Evolutionary conservation across 352 stramenopile species (phyloP), one percentile per base, ranked within the genome.

Genomic region (Phytopythium sindhum): DNA sequence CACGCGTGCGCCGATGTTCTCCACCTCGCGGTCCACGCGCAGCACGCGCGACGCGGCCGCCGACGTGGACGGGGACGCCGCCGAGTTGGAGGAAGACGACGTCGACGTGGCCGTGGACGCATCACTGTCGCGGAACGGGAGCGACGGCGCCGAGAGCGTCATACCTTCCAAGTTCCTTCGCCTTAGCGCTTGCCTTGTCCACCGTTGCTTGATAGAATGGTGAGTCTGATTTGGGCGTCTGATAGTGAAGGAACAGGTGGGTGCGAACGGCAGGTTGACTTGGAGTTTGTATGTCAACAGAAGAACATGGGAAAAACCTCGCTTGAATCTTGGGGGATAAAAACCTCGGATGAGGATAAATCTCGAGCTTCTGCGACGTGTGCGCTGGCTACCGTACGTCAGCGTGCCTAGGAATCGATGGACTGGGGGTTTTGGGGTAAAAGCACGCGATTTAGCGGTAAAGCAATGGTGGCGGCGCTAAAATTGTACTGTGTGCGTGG

Each of bases 1-100:
- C 24, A 96, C 79, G 50, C 87, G 84, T 33, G 78, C 84, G 42
- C 87, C 87, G 60, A 93, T 92, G 72, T 91, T 95, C 68, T 95
- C 87, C 29, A 90, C 73, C 67, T 93, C 85, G 57, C 73, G 80
- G 17, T 72, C 77, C 47, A 92, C 81, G 53, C 84, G 81, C 21
- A 89, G 73, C 58, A 89, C 80, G n/a, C 66, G 73, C 56, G 57
- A 44, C 26, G 41, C 42, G 19, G 24, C 28, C 57, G 57, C 8
- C 39, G 67, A 74, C 51, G 47, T 31, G 39, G 23, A 35, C 21
- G 57, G 21, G 21, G 41, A 48, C 55, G 55, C 28, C 4, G 24
- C 33, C 14, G 53, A 19, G 29, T 19, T 41, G 24, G 17, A 37
- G 10, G 28, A 54, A 57, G 7, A 57, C 45, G 44, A 60, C 60